These are phyloP conservation scores for Lodderomyces orthopsilosis DNA, from an alignment of 1,139 yeast genomes.

Conservation along the genomic window DNA sequence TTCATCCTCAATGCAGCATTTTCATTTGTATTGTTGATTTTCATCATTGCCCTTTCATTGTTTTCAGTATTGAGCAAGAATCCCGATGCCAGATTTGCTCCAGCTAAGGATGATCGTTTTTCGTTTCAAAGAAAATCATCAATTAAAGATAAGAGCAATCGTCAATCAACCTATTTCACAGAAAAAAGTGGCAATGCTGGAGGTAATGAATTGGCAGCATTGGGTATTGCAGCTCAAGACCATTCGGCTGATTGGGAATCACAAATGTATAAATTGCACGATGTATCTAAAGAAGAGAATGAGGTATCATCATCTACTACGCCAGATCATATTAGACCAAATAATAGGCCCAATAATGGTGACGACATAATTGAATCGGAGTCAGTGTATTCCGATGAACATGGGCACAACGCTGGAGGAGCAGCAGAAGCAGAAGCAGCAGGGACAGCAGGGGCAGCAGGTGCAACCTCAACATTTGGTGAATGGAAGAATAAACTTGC, in stretches of 20 bases:
- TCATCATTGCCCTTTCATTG: conserved; percentile 57
- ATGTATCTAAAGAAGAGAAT: conserved; percentile 18
- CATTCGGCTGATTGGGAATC: conserved; percentile 70
- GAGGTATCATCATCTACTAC: not conserved
- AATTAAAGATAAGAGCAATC: conserved; percentile 13
- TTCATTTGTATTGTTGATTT: conserved; percentile 58
- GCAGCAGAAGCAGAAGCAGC: conserved; percentile 12
- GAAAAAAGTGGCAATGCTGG: conserved; percentile 1
- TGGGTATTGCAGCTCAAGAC: conserved; percentile 70
- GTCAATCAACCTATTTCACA: not conserved
- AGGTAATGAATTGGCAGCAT: conserved; percentile 57
- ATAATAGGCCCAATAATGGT: not conserved
- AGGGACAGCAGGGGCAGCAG: conserved; percentile 2
- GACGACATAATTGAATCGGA: conserved; percentile 23
- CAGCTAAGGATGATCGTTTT: conserved; percentile 80
- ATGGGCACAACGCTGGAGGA: conserved; percentile 9
- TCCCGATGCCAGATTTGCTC: conserved; percentile 80
- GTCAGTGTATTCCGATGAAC: conserved; percentile 19
- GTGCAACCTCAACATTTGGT: conserved; percentile 6
- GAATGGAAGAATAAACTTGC: conserved; percentile 12
- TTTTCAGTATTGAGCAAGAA: conserved; percentile 65
- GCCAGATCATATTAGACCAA: conserved; percentile 8
- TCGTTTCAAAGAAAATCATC: conserved; percentile 67
- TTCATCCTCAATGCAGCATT: conserved; percentile 77
- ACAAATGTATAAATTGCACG: conserved; percentile 54